Percentiles rank a stretch among this genome's conserved stretches.
phyloP scores from a whole-genome alignment of 371 early-diverging fungal species.

The Aphelidium insulamus region DNA sequence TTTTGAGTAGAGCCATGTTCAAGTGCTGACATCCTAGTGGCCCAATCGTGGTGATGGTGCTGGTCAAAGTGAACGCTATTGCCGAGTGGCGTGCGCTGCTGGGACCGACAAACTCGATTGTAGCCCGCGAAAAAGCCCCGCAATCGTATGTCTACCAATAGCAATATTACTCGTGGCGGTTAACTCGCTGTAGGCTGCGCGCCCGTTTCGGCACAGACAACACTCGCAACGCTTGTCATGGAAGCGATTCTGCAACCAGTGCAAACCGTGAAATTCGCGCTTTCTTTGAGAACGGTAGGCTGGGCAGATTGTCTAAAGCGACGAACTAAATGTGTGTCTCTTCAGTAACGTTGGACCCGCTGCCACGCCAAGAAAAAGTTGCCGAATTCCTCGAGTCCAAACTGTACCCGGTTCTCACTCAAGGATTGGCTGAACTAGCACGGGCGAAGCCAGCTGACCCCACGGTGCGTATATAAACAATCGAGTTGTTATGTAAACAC shows the following conservation, averaged over 20 bases:
- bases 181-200: conserved; percentile 7
- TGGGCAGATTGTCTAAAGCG: not conserved
- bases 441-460: conserved; percentile 26
- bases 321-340: not conserved
- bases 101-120: conserved; percentile 7
- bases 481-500: no score
- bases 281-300: conserved; percentile 22
- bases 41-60: conserved; percentile 6
- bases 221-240: conserved; percentile 12
- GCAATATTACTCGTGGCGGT: not conserved
- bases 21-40: conserved; percentile 2
- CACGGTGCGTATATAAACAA: conserved; percentile 11
- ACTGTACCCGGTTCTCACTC: conserved; percentile 18
- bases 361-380: conserved; percentile 8
- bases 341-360: conserved; percentile 5
- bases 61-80: conserved; percentile 5
- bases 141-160: conserved; percentile 1
- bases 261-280: conserved; percentile 11
- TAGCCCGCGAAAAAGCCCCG: conserved; percentile 7
- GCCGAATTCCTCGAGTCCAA: conserved; percentile 12
- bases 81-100: conserved; percentile 5
- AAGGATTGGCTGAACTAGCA: conserved; percentile 21
- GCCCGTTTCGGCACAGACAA: conserved; percentile 12
- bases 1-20: not conserved
- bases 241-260: conserved; percentile 5